These are phyloP conservation scores for Thyridium curvatum DNA, from an alignment of 2,329 filamentous ascomycete species.

Conservation along the genomic window DNA sequence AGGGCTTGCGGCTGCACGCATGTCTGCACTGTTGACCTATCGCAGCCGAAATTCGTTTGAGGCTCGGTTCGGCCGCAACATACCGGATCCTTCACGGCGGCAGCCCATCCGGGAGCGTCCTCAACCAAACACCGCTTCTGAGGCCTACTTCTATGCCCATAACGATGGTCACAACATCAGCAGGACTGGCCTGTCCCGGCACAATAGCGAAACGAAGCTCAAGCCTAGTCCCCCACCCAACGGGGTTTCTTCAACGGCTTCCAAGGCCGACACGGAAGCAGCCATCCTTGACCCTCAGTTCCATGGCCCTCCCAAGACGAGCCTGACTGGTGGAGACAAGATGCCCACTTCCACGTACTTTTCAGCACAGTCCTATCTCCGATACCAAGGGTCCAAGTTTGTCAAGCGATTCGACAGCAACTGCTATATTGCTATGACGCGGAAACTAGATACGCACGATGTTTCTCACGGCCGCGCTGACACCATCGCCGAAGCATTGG, in stretches of 20 bases:
- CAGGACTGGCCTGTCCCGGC: slow-evolving; percentile 41
- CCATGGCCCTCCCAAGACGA: slow-evolving; percentile 52
- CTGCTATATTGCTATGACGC: slow-evolving; percentile 97
- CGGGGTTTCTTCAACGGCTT: slow-evolving; percentile 13
- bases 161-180: slow-evolving; percentile 72
- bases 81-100: slow-evolving; percentile 73
- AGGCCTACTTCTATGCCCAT: slow-evolving; percentile 74
- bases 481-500: slow-evolving; percentile 67
- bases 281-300: slow-evolving; percentile 59
- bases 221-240: slow-evolving; percentile 8
- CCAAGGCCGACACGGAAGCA: slow-evolving; percentile 17
- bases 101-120: slow-evolving; percentile 73
- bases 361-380: slow-evolving; percentile 93
- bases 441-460: slow-evolving; percentile 96
- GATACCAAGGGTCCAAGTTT: slow-evolving; percentile 95
- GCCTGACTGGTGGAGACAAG: slow-evolving; percentile 43
- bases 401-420: slow-evolving; percentile 97
- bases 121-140: slow-evolving; percentile 54
- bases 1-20: slow-evolving; percentile 87
- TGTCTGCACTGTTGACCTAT: slow-evolving; percentile 94
- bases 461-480: slow-evolving; percentile 71
- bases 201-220: slow-evolving; percentile 29
- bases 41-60: slow-evolving; percentile 96
- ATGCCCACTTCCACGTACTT: slow-evolving; percentile 77
- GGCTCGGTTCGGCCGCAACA: slow-evolving; percentile 88